These are phyloP conservation scores for Rubus idaeus DNA, from an alignment of 306 rosid species.

Conservation along the genomic window DNA sequence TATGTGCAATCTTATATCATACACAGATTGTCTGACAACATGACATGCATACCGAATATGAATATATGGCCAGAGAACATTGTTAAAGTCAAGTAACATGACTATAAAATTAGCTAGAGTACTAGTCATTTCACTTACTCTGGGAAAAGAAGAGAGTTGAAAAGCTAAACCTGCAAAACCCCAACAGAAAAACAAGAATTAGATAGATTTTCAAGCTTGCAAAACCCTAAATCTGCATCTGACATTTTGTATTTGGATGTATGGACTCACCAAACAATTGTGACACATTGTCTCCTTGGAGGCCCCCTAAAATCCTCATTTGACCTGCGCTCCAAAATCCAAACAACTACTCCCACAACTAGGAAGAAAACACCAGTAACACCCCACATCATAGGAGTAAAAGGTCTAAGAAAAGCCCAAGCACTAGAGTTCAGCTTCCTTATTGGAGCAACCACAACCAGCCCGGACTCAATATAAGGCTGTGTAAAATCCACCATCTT, in stretches of 20 bases:
- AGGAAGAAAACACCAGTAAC: slow-evolving; percentile 63
- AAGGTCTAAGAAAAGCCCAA: slow-evolving; percentile 35
- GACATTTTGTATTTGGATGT: neutral
- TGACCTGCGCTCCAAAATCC: slow-evolving; percentile 77
- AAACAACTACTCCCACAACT: slow-evolving; percentile 60
- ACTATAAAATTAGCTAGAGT: neutral
- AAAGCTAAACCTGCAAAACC: slow-evolving; percentile 69
- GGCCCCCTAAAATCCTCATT: slow-evolving; percentile 76
- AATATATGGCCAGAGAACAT: neutral
- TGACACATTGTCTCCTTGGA: slow-evolving; percentile 51
- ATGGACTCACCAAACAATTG: slow-evolving; percentile 29
- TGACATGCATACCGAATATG: neutral
- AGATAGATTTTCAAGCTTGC: slow-evolving; percentile 48
- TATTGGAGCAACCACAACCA: slow-evolving; percentile 70
- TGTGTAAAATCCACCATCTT: slow-evolving; percentile 36
- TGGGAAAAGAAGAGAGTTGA: slow-evolving; percentile 52
- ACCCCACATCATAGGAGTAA: slow-evolving; percentile 65
- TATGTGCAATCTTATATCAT: neutral
- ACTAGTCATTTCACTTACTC: slow-evolving; percentile 23
- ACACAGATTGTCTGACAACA: neutral
- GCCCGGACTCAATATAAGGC: slow-evolving; percentile 48
- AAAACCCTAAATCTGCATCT: neutral
- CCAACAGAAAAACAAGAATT: slow-evolving; percentile 4
- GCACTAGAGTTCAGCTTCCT: slow-evolving; percentile 26
- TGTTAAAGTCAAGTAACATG: neutral